Conservation (phyloP, 1,284 basidiomycete genomes). For the Boletellus sp. region DNA sequence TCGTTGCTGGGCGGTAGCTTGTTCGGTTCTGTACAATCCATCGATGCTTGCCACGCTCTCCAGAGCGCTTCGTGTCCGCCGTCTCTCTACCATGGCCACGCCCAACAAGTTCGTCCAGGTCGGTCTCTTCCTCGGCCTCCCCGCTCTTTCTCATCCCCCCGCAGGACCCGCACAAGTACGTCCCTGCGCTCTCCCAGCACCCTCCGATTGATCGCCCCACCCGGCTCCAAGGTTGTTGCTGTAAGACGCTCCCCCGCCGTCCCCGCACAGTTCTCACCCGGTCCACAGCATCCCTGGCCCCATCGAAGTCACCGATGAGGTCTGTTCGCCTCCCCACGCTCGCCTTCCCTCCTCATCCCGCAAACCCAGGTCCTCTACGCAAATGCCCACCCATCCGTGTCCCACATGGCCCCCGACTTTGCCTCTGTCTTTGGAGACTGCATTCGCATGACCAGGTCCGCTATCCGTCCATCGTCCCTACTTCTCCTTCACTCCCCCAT, state of each 20-base stretch:
- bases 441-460: conserved; percentile 77
- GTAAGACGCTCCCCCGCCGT: conserved; percentile 37
- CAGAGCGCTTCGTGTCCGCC: background rate
- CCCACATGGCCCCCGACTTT: conserved; percentile 91
- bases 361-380: conserved; percentile 61
- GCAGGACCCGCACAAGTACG: background rate
- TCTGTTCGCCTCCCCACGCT: conserved; percentile 34
- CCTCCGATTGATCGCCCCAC: background rate
- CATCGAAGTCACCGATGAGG: conserved; percentile 80
- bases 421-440: conserved; percentile 88
- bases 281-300: conserved; percentile 73
- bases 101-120: background rate
- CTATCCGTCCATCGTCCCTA: background rate
- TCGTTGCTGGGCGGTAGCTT: conserved; percentile 43
- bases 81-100: background rate
- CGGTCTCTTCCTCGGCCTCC: too few relatives aligned
- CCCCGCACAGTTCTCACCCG: background rate
- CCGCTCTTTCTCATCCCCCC: too few relatives aligned
- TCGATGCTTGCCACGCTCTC: too few relatives aligned
- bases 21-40: background rate
- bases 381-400: conserved; percentile 85
- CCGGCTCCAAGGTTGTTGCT: conserved; percentile 51
- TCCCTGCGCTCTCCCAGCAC: background rate
- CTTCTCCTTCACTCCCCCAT: background rate
- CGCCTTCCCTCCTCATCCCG: background rate